Base-by-base conservation (phyloP, 2,329 filamentous ascomycete genomes). In the Beauveria australis region DNA sequence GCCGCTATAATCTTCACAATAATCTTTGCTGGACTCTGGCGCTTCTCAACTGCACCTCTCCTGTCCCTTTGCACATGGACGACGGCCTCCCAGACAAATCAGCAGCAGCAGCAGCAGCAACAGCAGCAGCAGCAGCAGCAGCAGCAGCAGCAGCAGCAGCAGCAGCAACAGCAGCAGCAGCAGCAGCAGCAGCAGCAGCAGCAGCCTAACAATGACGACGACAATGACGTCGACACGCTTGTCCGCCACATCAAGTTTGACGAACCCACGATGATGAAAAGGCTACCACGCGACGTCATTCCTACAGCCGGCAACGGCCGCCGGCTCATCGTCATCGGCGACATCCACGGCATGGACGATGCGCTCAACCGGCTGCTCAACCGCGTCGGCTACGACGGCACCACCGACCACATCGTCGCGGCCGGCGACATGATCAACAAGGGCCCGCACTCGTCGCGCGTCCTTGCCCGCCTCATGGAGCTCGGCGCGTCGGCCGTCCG, bases 281-380 rank as follows among this genome's bases (percentile, higher is more conserved):
- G 64, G 18, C 65, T 78, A 9, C 70, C 74, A 12, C 59, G 63
- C 10, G 56, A 68, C 44, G 59, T 70, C 51, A 62, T 75, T 19
- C 69, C 72, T 3, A 75, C 74, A 3, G 51, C 67, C 28, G 61
- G 71, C 22, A 74, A 76, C 43, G 67, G 75, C 24, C 84, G 81
- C 59, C 79, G 92, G 19, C 76, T 99, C 26, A 78, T 97, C 40
- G 79, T 97, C 63, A 79, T 97, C 40, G 93, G 94, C 59, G 94
- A 99, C 75, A 91, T 97, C 16, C 93, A 97, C 75, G 94, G 94
- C 53, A 94, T 94, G 78, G 84, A 84, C 66, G 72, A 81, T 14
- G 83, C 91, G 63, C 79, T 91, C 70, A 74, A 79, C 71, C 70
- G 78, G 18, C 79, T 97, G 14, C 80, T 97, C 28, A 71, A 81